Evolutionary conservation across 192 early-diverging fungal genomes (phyloP).

Genomic region (Radiomyces spectabilis): DNA sequence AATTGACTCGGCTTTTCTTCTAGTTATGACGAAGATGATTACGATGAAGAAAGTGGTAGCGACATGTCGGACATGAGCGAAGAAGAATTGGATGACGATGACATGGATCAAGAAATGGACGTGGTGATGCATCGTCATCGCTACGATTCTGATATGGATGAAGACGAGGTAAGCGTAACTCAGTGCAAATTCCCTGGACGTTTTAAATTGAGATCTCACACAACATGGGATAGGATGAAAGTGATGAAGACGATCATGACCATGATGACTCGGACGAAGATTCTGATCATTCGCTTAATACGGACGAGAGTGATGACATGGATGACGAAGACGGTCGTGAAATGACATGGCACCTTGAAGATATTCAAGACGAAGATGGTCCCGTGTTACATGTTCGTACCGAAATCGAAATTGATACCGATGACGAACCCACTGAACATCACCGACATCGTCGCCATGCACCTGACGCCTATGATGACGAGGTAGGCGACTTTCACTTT

Average conservation of each 20-base stretch:
- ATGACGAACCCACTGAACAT: constrained; percentile 35
- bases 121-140: constrained; percentile 41
- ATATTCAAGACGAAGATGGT: constrained; percentile 39
- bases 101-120: constrained; percentile 55
- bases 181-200: no score
- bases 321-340: constrained; percentile 50
- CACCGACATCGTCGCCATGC: constrained; percentile 32
- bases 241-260: constrained; percentile 37
- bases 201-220: no score
- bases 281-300: constrained; percentile 23
- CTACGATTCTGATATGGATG: constrained; percentile 35
- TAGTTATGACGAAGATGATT: constrained; percentile 56
- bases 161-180: constrained; percentile 37
- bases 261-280: constrained; percentile 39
- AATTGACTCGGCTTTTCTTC: background rate
- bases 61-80: constrained; percentile 54
- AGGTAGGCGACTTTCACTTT: constrained; percentile 5
- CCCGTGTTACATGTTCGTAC: constrained; percentile 13
- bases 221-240: constrained; percentile 5
- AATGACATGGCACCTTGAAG: constrained; percentile 49
- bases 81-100: constrained; percentile 46
- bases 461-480: no score
- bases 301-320: constrained; percentile 38
- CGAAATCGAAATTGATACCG: constrained; percentile 14
- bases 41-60: constrained; percentile 61